phyloP scores from a whole-genome alignment of 192 early-diverging fungal genomes.

The Backusella parvicylindrica region DNA sequence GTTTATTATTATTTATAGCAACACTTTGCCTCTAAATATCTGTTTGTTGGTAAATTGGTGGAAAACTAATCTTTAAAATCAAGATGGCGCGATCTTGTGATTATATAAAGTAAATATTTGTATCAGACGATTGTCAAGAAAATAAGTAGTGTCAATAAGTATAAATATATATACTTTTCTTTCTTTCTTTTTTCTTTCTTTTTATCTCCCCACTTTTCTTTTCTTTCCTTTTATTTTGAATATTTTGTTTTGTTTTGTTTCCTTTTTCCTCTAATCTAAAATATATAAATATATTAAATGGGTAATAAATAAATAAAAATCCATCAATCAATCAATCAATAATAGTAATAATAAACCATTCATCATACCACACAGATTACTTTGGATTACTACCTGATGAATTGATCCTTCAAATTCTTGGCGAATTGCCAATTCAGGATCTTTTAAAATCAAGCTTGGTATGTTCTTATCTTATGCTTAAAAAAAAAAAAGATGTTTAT shows the following conservation, averaged over 20 bases:
- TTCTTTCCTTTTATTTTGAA: neutral
- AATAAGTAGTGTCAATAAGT: constrained; percentile 2
- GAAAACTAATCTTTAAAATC: constrained; percentile 36
- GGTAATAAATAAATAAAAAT: neutral
- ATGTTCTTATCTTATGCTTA: neutral
- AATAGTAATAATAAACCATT: neutral
- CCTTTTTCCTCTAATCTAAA: neutral
- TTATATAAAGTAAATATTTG: constrained; percentile 13
- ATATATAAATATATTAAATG: neutral
- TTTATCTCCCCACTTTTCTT: neutral
- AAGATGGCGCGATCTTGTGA: constrained; percentile 1
- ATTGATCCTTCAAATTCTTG: constrained; percentile 24
- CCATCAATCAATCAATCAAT: neutral
- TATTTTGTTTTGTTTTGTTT: neutral
- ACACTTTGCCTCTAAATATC: constrained; percentile 80
- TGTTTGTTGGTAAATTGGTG: constrained; percentile 64
- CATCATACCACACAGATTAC: neutral
- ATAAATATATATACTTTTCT: neutral
- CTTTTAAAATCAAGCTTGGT: constrained; percentile 31
- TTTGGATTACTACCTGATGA: constrained; percentile 23
- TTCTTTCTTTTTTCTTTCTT: neutral
- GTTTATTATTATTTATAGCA: neutral
- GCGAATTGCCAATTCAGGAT: constrained; percentile 15
- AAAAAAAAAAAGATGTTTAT: neutral
- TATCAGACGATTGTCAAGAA: constrained; percentile 9